Evolutionary conservation across 306 rosid genomes (phyloP).

Genomic region (Rosa multiflora): DNA sequence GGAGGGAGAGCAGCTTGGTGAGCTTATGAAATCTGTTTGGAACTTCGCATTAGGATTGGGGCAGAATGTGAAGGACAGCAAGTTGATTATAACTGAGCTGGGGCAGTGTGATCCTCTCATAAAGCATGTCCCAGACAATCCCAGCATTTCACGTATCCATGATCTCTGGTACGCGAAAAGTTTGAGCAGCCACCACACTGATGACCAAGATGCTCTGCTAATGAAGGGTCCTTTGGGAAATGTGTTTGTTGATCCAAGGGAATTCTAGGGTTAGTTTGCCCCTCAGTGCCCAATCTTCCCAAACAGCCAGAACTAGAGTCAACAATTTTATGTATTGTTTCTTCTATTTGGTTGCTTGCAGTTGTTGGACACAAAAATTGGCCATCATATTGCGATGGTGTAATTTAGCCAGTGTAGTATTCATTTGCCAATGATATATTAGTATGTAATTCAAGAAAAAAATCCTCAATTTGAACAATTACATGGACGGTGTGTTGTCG

Average conservation of each 20-base stretch:
- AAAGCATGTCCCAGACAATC: slow-evolving; percentile 43
- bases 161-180: slow-evolving; percentile 67
- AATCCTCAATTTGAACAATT: background rate
- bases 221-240: slow-evolving; percentile 49
- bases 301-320: background rate
- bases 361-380: background rate
- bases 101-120: slow-evolving; percentile 56
- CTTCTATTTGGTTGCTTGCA: background rate
- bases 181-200: slow-evolving; percentile 23
- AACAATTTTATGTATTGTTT: background rate
- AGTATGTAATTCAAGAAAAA: background rate
- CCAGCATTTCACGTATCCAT: slow-evolving; percentile 50
- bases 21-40: slow-evolving; percentile 59
- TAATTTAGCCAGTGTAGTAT: background rate
- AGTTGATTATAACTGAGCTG: slow-evolving; percentile 43
- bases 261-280: slow-evolving; percentile 39
- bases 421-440: background rate
- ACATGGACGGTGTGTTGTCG: background rate
- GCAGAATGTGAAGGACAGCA: slow-evolving; percentile 39
- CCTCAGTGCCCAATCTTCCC: background rate
- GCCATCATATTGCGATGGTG: background rate
- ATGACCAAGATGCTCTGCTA: slow-evolving; percentile 34
- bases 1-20: slow-evolving; percentile 64
- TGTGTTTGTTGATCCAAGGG: slow-evolving; percentile 78
- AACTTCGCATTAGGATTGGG: slow-evolving; percentile 55